These are phyloP conservation scores for Auricularia sp. DNA, from an alignment of 768 basidiomycete species.

Conservation along the genomic window DNA sequence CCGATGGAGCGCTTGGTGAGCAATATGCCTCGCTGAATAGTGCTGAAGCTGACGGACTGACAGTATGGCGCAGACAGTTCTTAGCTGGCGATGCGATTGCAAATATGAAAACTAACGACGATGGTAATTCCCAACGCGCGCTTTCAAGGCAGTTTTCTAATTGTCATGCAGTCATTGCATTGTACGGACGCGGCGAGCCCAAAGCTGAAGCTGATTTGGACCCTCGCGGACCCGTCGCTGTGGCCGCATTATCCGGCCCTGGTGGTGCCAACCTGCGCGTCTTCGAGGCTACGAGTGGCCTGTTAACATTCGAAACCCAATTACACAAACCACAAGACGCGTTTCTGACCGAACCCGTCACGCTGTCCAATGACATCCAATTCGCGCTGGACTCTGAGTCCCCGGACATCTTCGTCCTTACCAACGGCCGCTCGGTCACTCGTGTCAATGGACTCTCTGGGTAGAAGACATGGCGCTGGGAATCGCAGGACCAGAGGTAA, in stretches of 20 bases:
- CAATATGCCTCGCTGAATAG: neutral
- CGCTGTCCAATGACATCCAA: conserved; percentile 45
- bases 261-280: conserved; percentile 58
- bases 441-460: conserved; percentile 43
- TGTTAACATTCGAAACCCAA: conserved; percentile 52
- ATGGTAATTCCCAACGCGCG: conserved; percentile 33
- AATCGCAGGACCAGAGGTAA: conserved; percentile 50
- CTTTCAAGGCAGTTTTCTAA: no score
- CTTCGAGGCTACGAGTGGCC: conserved; percentile 55
- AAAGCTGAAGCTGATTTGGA: neutral
- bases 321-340: conserved; percentile 40
- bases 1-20: conserved; percentile 64
- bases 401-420: conserved; percentile 37
- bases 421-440: conserved; percentile 50
- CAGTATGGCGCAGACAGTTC: conserved; percentile 21
- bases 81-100: conserved; percentile 59
- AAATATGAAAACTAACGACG: conserved; percentile 46
- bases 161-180: conserved; percentile 2
- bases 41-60: conserved; percentile 4
- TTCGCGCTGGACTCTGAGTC: conserved; percentile 28
- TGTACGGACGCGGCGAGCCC: conserved; percentile 1
- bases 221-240: conserved; percentile 28
- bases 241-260: conserved; percentile 67
- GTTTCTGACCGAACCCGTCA: conserved; percentile 38
- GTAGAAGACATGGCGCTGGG: conserved; percentile 58